A percentile compares a stretch with the other conserved stretches of the same genome.
Evolutionary conservation across 345 rosid species (phyloP).

Genomic region (Punica granatum): DNA sequence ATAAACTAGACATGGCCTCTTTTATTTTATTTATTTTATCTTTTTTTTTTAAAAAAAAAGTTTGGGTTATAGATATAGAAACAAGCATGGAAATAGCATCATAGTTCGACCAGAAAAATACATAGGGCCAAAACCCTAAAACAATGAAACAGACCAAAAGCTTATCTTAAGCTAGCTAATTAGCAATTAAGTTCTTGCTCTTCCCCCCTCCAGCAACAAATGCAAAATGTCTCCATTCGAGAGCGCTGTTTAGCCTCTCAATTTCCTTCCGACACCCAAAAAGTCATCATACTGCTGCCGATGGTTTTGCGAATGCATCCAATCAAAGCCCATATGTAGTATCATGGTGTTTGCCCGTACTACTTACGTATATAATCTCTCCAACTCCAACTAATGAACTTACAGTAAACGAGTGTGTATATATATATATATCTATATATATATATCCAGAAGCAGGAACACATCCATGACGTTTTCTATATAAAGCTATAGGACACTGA

Average conservation of each 20-base stretch:
- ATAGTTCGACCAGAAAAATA: background rate
- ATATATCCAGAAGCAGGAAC: background rate
- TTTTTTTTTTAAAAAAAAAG: background rate
- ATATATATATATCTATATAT: background rate
- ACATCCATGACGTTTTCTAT: background rate
- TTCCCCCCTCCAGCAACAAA: background rate
- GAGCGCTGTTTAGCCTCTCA: too few species aligned
- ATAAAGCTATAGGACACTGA: background rate
- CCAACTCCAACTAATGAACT: too few species aligned
- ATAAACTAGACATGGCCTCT: background rate
- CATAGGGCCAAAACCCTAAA: constrained; percentile 5
- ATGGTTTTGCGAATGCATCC: background rate
- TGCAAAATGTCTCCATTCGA: too few species aligned
- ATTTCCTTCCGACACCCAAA: background rate
- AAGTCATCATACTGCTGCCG: background rate
- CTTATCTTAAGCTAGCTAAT: background rate
- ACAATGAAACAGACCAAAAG: background rate
- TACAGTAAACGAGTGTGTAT: too few species aligned
- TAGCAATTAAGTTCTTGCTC: background rate
- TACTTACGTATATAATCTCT: too few species aligned
- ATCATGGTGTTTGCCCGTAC: background rate
- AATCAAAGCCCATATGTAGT: background rate
- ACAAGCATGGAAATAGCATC: constrained; percentile 47
- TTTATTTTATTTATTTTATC: too few species aligned
- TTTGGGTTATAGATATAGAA: constrained; percentile 5